Base-by-base conservation (phyloP, 2,329 filamentous ascomycete genomes). In the Boeremia exigua region DNA sequence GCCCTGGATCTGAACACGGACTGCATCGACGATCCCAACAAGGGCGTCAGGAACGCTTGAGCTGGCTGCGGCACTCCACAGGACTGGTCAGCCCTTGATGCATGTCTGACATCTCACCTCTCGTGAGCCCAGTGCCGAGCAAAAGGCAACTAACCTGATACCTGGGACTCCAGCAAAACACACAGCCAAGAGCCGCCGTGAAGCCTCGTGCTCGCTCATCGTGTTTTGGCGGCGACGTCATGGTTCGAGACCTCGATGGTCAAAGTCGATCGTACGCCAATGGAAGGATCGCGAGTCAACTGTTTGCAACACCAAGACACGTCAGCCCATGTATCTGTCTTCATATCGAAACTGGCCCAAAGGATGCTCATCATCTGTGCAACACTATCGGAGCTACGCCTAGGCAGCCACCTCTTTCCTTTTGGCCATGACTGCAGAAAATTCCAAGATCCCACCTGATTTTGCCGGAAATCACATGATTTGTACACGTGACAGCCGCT, bases 1-100 rank as follows among this genome's bases (percentile, higher is more conserved):
- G 46, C 19, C 28, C 40, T 15, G 30, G 17, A 42, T 47, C 53
- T 49, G 52, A 46, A 49, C 39, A 40, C 46, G 39, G 23, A 51
- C 36, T 11, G 30, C 32, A 51, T 46, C 37, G 43, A 10, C 53
- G 53, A 56, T 56, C 53, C 29, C 36, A 56, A 23, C 53, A 42
- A 47, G 42, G 53, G 43, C 27, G 15, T 28, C 27, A 29, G 25
- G 47, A 50, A 50, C 36, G 42, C 42, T 33, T 10, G 4, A 28
- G 25, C 14, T 34, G 33, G 17, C 47, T 37, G 17, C 30, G 19
- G 29, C 30, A 28, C 42, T 42, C 37, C 37, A 29, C 48, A 51
- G 19, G 47, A 37, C 48, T 47, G 46, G 29, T 14, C 15, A 33
- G 29, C 29, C 25, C 23, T 30, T 4, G 11, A 38, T 40, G 15